Evolutionary conservation across 78 protist species (phyloP), one percentile per base, ranked within the genome.

Genomic region (Dictyostelium purpureum): DNA sequence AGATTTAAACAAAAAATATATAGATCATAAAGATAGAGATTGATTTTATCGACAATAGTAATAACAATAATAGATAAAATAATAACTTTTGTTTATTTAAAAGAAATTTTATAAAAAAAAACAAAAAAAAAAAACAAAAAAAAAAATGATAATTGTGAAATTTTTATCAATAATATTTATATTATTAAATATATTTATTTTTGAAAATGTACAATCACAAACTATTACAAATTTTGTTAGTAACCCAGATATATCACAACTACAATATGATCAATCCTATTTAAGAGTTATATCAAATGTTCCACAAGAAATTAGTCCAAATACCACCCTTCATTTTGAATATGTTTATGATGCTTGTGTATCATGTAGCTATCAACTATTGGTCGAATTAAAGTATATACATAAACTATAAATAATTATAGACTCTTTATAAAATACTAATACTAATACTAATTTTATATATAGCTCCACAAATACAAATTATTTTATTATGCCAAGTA

Each of bases 321-420:
- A 59, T 59, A 59, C 69, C 24, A 51, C 73, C 16, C 31, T 79
- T 16, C 18, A 28, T 16, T 24, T 79, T 19, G 37, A 28, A 52
- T 79, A 63, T 65, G 16, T 63, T 14, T 80, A 45, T 66, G 89
- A 67, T 66, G 69, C 89, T n/a, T 80, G 89, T 33, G 65, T 49
- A 51, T 19, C 67, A 16, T 80, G 89, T 52, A 42, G 21, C 49
- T 66, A 49, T 37, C 89, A 80, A 66, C 26, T 6, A 19, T 67
- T 80, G 24, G 63, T 80, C 31, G 26, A 18, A 67, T 33, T 80
- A 67, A 9, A 80, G 71, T 63, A 73, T 66, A 52, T 33, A 73
- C 49, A 26, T n/a, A 24, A 4, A 6, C 21, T 35, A 76, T 33
- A 2, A 19, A 21, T 11, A 35, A 49, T 2, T 49, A 75, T 42